A percentile compares a stretch with the other conserved stretches of the same genome.
Conservation (phyloP, 2,329 filamentous ascomycete genomes). For the Cladophialophora bantiana region DNA sequence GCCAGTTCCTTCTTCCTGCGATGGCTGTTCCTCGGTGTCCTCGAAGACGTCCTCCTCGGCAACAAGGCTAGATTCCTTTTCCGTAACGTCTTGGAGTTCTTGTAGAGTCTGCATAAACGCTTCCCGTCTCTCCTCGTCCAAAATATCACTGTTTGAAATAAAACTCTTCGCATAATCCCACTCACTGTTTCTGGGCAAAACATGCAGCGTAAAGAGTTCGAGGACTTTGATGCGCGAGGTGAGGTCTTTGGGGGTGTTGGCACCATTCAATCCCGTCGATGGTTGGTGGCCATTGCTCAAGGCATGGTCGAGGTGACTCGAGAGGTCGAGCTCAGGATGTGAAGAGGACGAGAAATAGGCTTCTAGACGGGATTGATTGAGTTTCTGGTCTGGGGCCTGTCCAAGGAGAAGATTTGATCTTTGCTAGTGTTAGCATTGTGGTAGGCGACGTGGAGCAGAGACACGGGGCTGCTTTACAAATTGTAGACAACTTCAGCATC, state of each 20-base stretch:
- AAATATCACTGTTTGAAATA: conserved; percentile 80
- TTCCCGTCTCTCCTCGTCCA: conserved; percentile 91
- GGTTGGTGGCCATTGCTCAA: conserved; percentile 46
- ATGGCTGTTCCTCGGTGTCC: conserved; percentile 63
- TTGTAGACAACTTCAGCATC: conserved; percentile 86
- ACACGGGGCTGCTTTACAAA: conserved; percentile 48
- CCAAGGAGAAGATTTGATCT: conserved; percentile 89
- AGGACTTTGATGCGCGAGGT: conserved; percentile 87
- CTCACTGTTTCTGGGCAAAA: conserved; percentile 89
- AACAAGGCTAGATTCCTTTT: conserved; percentile 41
- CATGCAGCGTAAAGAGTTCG: conserved; percentile 93
- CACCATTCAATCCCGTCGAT: conserved; percentile 62
- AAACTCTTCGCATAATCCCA: conserved; percentile 97
- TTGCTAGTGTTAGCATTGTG: conserved; percentile 18
- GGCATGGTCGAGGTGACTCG: conserved; percentile 62
- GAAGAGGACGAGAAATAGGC: conserved; percentile 82
- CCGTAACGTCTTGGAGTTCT: conserved; percentile 81
- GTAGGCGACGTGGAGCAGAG: background rate
- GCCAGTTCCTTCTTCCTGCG: conserved; percentile 66
- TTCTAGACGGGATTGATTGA: conserved; percentile 89
- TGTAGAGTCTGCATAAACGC: conserved; percentile 87
- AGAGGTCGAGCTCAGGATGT: conserved; percentile 71
- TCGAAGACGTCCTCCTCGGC: conserved; percentile 36
- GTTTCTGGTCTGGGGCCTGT: conserved; percentile 81
- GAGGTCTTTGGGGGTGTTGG: conserved; percentile 83